Conservation (phyloP, 768 basidiomycete genomes). For the Macrolepiota fuliginosa region DNA sequence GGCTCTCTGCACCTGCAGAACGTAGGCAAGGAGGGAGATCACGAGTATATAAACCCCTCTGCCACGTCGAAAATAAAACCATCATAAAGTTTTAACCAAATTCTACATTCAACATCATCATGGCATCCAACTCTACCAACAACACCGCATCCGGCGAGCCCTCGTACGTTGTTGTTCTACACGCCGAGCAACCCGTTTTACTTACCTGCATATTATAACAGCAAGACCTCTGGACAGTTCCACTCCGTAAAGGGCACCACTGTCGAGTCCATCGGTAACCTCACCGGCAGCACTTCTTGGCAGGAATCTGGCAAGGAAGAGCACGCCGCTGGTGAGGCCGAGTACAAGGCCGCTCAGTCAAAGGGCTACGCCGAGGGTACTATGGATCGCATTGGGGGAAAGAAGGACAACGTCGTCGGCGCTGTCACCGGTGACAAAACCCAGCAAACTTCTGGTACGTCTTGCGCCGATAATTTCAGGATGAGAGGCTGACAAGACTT, state of each 20-base stretch:
- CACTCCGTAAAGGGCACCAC: slow-evolving; percentile 27
- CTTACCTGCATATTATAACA: neutral
- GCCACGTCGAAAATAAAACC: neutral
- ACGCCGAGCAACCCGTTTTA: neutral
- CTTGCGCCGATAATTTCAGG: neutral
- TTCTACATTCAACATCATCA: neutral
- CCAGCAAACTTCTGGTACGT: slow-evolving; percentile 41
- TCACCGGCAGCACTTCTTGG: slow-evolving; percentile 46
- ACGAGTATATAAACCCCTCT: neutral
- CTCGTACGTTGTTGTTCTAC: slow-evolving; percentile 19
- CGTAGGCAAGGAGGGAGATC: neutral
- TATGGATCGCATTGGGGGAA: slow-evolving; percentile 40
- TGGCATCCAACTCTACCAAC: slow-evolving; percentile 17
- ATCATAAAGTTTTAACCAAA: neutral
- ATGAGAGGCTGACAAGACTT: neutral
- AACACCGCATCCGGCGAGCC: slow-evolving; percentile 28
- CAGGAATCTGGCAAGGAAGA: slow-evolving; percentile 47
- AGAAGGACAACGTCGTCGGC: slow-evolving; percentile 48
- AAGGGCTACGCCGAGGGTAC: slow-evolving; percentile 50
- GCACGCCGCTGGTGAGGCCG: slow-evolving; percentile 49
- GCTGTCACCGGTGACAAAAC: slow-evolving; percentile 48
- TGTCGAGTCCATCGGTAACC: slow-evolving; percentile 42
- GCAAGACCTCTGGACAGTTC: slow-evolving; percentile 16
- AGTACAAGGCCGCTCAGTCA: slow-evolving; percentile 47
- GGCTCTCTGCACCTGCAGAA: too few relatives aligned